Base-by-base conservation (phyloP, 2,329 filamentous ascomycete genomes). In the Hirsutella rhossiliensis region DNA sequence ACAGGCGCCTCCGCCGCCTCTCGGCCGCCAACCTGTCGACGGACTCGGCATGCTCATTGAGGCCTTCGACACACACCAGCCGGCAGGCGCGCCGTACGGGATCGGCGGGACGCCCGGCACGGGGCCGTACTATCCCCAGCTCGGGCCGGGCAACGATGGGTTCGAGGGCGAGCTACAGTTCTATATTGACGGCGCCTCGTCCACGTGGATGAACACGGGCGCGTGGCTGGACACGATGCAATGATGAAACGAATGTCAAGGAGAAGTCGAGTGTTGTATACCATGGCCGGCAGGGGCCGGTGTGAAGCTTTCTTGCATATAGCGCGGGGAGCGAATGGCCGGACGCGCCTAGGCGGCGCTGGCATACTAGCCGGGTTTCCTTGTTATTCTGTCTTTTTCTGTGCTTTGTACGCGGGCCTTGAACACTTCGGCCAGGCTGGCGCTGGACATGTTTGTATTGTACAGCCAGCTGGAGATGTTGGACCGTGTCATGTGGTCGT, bases 111-210 rank as follows among this genome's bases (percentile, higher is more conserved):
- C 31, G 9, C 28, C 40, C 19, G 38, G 8, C 11, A 13, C 40
- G 4, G 19, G 32, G 13, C 20, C 40, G 1, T 50, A 44, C 12
- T 47, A 50, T 11, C 42, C 47, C 13, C 47, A 44, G 31, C 53
- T 65, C 5, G 56, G 54, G 3, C 59, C 62, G n/a, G 52, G 57
- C 8, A 63, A 63, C 38, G 70, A 73, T 44, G 69, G 69, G 2
- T 73, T 66, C 46, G 65, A 71, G 48, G 59, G 54, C 9, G 70
- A 72, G 52, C 51, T 73, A 42, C 65, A 67, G 47, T 62, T 61
- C 40, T 67, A 67, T 44, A 61, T 70, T 20, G 58, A 67, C 34
- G 68, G 67, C 2, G 54, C 60, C 2, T 29, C 49, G 5, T 42
- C 43, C 18, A 44, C 41, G 23, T 50, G 47, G 48, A 32, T 49